Percentiles rank a stretch among this genome's conserved stretches.
phyloP scores from a whole-genome alignment of 352 stramenopile genomes.

The Pythium apleroticum region DNA sequence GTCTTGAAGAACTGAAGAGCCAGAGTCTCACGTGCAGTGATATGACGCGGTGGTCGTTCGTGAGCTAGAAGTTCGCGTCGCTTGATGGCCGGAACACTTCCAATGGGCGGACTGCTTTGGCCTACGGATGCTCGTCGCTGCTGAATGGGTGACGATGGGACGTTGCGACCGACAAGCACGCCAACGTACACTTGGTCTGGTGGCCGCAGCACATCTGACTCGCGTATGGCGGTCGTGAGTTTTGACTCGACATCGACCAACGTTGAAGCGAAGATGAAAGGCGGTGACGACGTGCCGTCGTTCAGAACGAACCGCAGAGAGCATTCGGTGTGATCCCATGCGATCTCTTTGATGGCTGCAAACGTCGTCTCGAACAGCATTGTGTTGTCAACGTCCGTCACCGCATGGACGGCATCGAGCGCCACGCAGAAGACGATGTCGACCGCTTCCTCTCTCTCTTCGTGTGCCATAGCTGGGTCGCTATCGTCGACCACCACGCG shows the following conservation, averaged over 20 bases:
- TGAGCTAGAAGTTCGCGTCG: slow-evolving; percentile 52
- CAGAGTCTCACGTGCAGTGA: slow-evolving; percentile 44
- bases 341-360: slow-evolving; percentile 51
- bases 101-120: slow-evolving; percentile 4
- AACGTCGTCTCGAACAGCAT: slow-evolving; percentile 45
- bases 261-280: slow-evolving; percentile 47
- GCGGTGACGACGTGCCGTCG: slow-evolving; percentile 31
- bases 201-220: slow-evolving; percentile 25
- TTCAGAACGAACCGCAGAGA: slow-evolving; percentile 47
- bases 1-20: slow-evolving; percentile 53
- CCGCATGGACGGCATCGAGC: slow-evolving; percentile 36
- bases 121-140: slow-evolving; percentile 42
- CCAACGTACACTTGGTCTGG: slow-evolving; percentile 67
- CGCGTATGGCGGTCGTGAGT: slow-evolving; percentile 33
- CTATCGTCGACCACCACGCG: not conserved
- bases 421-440: slow-evolving; percentile 49
- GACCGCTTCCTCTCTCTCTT: slow-evolving; percentile 12
- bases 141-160: slow-evolving; percentile 68
- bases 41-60: slow-evolving; percentile 50
- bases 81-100: slow-evolving; percentile 34
- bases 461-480: not conserved
- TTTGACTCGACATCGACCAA: slow-evolving; percentile 42
- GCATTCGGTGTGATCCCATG: slow-evolving; percentile 69
- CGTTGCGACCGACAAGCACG: slow-evolving; percentile 55
- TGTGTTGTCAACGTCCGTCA: slow-evolving; percentile 35